Percentiles rank a stretch among this genome's conserved stretches.
These are phyloP conservation scores for Pachyrhizus erosus DNA, from an alignment of 306 rosid species.

Conservation along the genomic window DNA sequence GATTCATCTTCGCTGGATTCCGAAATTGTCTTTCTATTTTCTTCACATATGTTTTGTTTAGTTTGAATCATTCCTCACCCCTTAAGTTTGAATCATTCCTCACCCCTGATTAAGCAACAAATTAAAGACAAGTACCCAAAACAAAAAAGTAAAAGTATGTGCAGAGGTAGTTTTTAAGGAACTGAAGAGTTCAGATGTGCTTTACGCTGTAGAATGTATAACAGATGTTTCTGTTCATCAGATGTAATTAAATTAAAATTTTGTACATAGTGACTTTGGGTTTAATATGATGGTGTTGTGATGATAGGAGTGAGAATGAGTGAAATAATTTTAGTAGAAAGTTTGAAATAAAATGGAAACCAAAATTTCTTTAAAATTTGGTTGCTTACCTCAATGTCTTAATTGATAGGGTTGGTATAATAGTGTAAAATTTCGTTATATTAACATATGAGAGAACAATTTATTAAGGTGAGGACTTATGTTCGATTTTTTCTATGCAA, in stretches of 20 bases:
- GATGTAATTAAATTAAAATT: background rate
- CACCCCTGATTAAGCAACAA: background rate
- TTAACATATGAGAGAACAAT: no score
- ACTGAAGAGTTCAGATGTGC: background rate
- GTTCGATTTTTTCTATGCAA: no score
- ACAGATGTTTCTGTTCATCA: background rate
- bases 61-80: no score
- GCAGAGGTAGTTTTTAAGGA: background rate
- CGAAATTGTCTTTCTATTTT: background rate
- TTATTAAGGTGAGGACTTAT: no score
- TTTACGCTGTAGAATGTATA: background rate
- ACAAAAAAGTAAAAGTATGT: background rate
- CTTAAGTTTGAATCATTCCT: no score
- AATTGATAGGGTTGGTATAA: no score
- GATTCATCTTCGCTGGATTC: background rate
- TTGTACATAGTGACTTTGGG: background rate
- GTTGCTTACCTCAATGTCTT: background rate
- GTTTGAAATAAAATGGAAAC: background rate
- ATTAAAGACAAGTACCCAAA: background rate
- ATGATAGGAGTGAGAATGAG: no score
- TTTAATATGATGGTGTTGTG: background rate
- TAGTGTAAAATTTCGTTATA: no score
- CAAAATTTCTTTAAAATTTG: conserved; percentile 3
- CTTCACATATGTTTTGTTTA: no score
- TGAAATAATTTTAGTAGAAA: no score